phyloP scores from a whole-genome alignment of 176 grass and related monocot genomes.

The Carex myosuroides region DNA sequence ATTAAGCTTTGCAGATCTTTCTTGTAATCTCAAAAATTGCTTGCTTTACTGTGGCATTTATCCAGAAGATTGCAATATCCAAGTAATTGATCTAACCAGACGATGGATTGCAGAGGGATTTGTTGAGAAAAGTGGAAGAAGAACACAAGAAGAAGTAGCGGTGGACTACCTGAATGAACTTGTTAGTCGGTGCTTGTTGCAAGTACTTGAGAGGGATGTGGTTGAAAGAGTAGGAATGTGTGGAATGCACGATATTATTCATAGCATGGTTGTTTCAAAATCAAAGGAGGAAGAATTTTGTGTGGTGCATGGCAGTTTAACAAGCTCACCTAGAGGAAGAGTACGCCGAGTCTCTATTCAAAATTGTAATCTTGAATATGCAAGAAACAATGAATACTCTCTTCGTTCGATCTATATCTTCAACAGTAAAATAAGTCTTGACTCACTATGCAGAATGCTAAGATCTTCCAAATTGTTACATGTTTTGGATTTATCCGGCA shows the following conservation, averaged over 20 bases:
- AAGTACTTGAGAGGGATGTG: neutral
- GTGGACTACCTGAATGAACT: neutral
- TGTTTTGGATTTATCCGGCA: constrained; percentile 19
- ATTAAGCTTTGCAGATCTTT: neutral
- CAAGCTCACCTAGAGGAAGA: neutral
- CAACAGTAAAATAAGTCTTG: neutral
- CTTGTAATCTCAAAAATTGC: neutral
- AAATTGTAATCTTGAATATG: constrained; percentile 4
- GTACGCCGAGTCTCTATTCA: constrained; percentile 17
- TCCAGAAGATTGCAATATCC: neutral
- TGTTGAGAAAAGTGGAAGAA: neutral
- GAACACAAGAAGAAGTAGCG: neutral
- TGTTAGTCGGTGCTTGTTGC: neutral
- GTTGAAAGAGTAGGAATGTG: neutral
- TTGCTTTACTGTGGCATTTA: neutral
- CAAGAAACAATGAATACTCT: neutral
- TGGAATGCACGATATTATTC: neutral
- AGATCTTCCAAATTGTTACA: constrained; percentile 12
- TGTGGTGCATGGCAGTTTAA: neutral
- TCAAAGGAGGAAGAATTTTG: constrained; percentile 3
- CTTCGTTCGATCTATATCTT: constrained; percentile 19
- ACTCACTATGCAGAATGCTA: neutral
- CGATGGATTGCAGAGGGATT: neutral
- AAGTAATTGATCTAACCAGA: fast-evolving
- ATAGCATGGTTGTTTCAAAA: neutral